phyloP scores from a whole-genome alignment of 768 basidiomycete species.

The Agaricus subrufescens region DNA sequence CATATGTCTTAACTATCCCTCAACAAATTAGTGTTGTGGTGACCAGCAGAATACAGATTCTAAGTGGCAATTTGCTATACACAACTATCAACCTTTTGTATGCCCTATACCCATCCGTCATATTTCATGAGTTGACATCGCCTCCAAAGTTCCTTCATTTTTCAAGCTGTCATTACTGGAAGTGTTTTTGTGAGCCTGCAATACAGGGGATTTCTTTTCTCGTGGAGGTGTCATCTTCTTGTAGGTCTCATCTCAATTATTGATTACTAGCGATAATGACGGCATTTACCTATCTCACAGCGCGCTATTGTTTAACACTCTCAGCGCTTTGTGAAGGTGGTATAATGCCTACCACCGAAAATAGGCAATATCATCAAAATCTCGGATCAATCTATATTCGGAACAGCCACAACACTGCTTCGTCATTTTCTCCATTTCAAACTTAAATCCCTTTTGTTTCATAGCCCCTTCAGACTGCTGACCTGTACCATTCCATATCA shows the following conservation, averaged over 20 bases:
- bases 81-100: conserved; percentile 30
- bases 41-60: conserved; percentile 38
- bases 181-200: conserved; percentile 58
- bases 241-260: conserved; percentile 20
- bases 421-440: too few relatives aligned
- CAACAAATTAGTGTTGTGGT: conserved; percentile 44
- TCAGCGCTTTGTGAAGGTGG: too few relatives aligned
- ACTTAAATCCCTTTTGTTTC: too few relatives aligned
- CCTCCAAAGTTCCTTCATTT: conserved; percentile 41
- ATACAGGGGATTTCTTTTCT: conserved; percentile 65
- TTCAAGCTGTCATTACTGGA: conserved; percentile 50
- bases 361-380: too few relatives aligned
- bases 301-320: conserved; percentile 44
- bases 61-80: conserved; percentile 34
- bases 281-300: conserved; percentile 22
- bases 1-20: conserved; percentile 39
- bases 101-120: conserved; percentile 1
- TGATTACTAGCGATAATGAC: neutral
- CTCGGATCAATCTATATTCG: too few relatives aligned
- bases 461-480: too few relatives aligned
- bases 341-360: too few relatives aligned
- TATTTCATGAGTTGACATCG: neutral
- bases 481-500: too few relatives aligned
- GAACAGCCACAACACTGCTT: too few relatives aligned
- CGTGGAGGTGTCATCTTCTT: conserved; percentile 81